Evolutionary conservation across 2,329 filamentous ascomycete genomes (phyloP), one percentile per base, ranked within the genome.

Genomic region (Trichoderma breve): DNA sequence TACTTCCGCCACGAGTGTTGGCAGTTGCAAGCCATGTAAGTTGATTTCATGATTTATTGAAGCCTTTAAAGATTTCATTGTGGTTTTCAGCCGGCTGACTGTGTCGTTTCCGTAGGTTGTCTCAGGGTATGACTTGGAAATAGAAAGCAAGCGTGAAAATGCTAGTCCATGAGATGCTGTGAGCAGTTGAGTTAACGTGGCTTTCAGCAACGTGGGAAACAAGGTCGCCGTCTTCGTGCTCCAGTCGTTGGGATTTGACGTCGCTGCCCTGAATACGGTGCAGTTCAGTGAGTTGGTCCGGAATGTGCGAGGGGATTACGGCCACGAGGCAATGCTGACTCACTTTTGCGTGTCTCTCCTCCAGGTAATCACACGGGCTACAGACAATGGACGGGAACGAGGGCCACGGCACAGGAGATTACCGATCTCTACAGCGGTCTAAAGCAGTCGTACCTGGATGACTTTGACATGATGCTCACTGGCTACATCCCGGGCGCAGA

Each of bases 331-430:
- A 32, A 32, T 47, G 57, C 36, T 60, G 62, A 71, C 66, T 39
- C 47, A 28, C 21, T 11, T 7, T 47, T 11, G 8, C 24, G 5
- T n/a, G 32, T 68, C 62, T n/a, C 6, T 58, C 7, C 21, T 53
- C 6, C 78, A 97, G 95, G 94, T 81, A 99, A 99, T 78, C 96
- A 99, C 81, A 95, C 95, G 1, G 96, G 93, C 57, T 99, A 99
- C 82, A 87, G 89, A 72, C 94, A 96, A 82, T 92, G 94, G 84
- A 95, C 92, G 77, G 96, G 96, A 73, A 95, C 93, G 34, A 91
- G 90, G 75, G 91, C 93, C 2, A 91, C 93, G 0, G 93, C 95
- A 3, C 84, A 91, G 74, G 93, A 98, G 81, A 95, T 99, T 73
- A 86, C 86, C 58, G 92, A 95, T 64, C 87, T 99, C 3, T 99